Evolutionary conservation across 257 asterid genomes (phyloP).

Genomic region (Scutellaria barbata): DNA sequence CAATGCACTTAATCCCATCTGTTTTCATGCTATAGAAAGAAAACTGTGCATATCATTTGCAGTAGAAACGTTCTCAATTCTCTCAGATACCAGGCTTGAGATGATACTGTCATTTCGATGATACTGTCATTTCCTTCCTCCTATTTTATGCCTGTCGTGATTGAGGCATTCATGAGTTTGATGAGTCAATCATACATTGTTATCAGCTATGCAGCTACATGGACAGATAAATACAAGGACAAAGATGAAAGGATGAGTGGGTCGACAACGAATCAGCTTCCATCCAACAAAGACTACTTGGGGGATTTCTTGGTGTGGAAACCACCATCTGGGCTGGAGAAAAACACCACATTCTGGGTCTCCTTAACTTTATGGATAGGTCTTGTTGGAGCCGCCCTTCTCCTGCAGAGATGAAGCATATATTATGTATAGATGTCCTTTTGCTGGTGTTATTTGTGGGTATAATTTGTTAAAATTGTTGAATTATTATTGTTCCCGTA

Average conservation of each 20-base stretch:
- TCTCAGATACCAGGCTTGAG: background rate
- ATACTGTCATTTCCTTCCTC: constrained; percentile 4
- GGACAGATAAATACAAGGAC: constrained; percentile 92
- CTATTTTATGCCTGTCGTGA: background rate
- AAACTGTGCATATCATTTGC: background rate
- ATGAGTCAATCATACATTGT: background rate
- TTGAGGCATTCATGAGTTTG: background rate
- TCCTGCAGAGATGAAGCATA: constrained; percentile 61
- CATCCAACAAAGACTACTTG: constrained; percentile 67
- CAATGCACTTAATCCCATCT: background rate
- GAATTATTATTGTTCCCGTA: constrained; percentile 25
- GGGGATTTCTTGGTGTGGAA: constrained; percentile 85
- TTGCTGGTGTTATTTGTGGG: constrained; percentile 22
- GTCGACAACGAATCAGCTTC: constrained; percentile 76
- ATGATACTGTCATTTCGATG: background rate
- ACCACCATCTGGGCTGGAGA: constrained; percentile 74
- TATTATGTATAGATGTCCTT: constrained; percentile 36
- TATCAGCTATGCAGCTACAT: constrained; percentile 82
- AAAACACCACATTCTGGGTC: constrained; percentile 78
- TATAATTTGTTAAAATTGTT: constrained; percentile 29
- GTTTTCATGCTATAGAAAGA: background rate
- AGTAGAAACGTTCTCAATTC: background rate
- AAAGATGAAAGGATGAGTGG: constrained; percentile 56
- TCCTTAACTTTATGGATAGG: constrained; percentile 78
- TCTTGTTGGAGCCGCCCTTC: constrained; percentile 83